Percentiles rank a stretch among this genome's conserved stretches.
These are phyloP conservation scores for Aspergillus steynii DNA, from an alignment of 495 filamentous ascomycete species.

Conservation along the genomic window DNA sequence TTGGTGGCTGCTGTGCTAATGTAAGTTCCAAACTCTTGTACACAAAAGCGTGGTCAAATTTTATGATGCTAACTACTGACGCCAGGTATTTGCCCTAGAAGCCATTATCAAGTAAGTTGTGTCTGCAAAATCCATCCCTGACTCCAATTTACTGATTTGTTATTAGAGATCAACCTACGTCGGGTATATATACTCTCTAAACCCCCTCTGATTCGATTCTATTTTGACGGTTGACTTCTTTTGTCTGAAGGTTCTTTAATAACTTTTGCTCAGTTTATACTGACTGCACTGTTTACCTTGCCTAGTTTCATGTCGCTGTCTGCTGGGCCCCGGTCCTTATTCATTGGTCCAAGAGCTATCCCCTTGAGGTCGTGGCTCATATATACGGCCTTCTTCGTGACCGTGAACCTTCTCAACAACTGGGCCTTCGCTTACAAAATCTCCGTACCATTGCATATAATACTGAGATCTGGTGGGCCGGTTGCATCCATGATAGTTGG, in stretches of 20 bases:
- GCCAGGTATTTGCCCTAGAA: slow-evolving; percentile 86
- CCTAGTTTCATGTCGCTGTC: slow-evolving; percentile 76
- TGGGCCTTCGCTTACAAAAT: slow-evolving; percentile 97
- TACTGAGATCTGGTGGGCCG: slow-evolving; percentile 89
- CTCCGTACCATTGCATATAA: slow-evolving; percentile 95
- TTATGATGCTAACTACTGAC: slow-evolving; percentile 21
- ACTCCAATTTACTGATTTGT: slow-evolving; percentile 17
- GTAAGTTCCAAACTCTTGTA: slow-evolving; percentile 48
- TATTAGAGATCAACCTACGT: slow-evolving; percentile 36
- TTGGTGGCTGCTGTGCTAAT: slow-evolving; percentile 97
- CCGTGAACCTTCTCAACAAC: slow-evolving; percentile 93
- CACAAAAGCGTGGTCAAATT: not conserved
- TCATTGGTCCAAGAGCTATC: slow-evolving; percentile 74
- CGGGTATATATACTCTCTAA: slow-evolving; percentile 28
- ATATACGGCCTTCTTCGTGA: slow-evolving; percentile 88
- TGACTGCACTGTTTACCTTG: slow-evolving; percentile 66
- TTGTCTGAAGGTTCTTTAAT: slow-evolving; percentile 70
- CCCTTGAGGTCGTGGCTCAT: slow-evolving; percentile 82
- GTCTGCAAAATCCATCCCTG: slow-evolving; percentile 15
- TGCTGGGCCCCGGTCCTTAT: slow-evolving; percentile 59
- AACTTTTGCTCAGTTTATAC: slow-evolving; percentile 90
- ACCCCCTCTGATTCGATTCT: not conserved
- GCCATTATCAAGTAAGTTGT: slow-evolving; percentile 84
- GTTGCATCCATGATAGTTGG: slow-evolving; percentile 91
- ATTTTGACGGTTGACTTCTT: not conserved